Base-by-base conservation (phyloP, 345 rosid genomes). In the Durio zibethinus region DNA sequence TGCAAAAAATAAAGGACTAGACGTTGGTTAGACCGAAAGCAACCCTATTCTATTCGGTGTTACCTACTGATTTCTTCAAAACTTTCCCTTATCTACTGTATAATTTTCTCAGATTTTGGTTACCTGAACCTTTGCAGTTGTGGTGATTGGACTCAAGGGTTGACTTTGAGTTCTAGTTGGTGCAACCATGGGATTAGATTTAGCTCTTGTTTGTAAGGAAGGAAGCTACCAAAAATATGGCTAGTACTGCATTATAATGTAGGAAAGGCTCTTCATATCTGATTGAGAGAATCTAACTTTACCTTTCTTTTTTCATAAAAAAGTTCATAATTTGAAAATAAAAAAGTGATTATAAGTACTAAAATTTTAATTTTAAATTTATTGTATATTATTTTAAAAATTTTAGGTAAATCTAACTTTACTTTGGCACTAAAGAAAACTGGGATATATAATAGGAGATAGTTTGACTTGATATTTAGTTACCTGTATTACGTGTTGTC, bases 401-500 rank as follows among this genome's bases (percentile, higher is more conserved):
- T n/a, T n/a, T n/a, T n/a, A n/a, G n/a, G n/a, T n/a, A n/a, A n/a
- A n/a, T 33, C 4, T 1, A 4, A 53, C 81, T 64, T 72, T 78
- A 21, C 50, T 66, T 77, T 38, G 14, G 16, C 52, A 40, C 15
- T 67, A 68, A 53, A 77, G 9, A 67, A 53, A 27, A 4, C 7
- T 36, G 36, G 53, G 40, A 12, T 60, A 25, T 60, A 10, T 62
- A 62, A 62, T 33, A 20, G 14, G 14, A 35, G 4, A 64, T 18
- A 8, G 45, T 64, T 72, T 52, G 77, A 72, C 80, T 62, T 48
- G 15, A 29, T 29, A 27, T 29, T 29, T 68, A 12, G 33, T 23
- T 42, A 21, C 45, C 16, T 20, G 50, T 56, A 57, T 80, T 74
- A 57, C 54, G 70, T 47, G 36, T 57, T 57, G 79, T 50, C 31